Base-by-base conservation (phyloP, 371 early-diverging fungal species). In the Zychaea mexicana region DNA sequence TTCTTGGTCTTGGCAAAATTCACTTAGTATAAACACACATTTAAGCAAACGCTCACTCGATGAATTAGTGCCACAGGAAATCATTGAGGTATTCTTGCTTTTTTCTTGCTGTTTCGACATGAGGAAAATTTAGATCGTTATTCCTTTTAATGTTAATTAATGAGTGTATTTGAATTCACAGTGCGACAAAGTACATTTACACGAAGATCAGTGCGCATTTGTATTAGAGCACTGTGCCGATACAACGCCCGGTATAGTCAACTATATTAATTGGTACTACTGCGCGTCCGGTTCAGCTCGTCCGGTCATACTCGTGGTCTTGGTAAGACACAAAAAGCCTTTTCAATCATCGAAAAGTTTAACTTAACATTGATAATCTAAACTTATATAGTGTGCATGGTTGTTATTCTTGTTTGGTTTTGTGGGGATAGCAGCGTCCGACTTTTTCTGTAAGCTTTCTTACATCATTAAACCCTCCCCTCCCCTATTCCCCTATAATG, bases 371-470 rank as follows among this genome's bases (percentile, higher is more conserved):
- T 36, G 8, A 33, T 33, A 5, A 33, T 32, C 30, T 58, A 27
- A 21, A 60, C 38, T 24, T 21, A 26, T 46, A 1, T 22, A 86
- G 88, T 79, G 77, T 57, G 24, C 65, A 10, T 86, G 88, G 88
- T 57, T 88, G 49, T 32, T 85, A 22, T 88, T 86, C 60, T 67
- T 88, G 10, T 90, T 90, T 74, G 87, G 85, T 0, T 87, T 88
- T 64, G 82, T 88, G 2, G 88, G 90, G 15, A 84, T 87, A 12
- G 86, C 88, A n/a, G 90, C 90, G 2, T 88, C 88, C 19, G 90
- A 90, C 61, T 90, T 88, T 57, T 90, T 90, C 63, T 90, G 90
- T 83, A 80, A 72, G 76, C 15, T 21, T 32, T 61, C 33, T 33
- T 12, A 33, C 33, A 5, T 33, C 33, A 5, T 33, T 33, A 33